Base-by-base conservation (phyloP, 805 yeast genomes). In the Yarrowia sp. region DNA sequence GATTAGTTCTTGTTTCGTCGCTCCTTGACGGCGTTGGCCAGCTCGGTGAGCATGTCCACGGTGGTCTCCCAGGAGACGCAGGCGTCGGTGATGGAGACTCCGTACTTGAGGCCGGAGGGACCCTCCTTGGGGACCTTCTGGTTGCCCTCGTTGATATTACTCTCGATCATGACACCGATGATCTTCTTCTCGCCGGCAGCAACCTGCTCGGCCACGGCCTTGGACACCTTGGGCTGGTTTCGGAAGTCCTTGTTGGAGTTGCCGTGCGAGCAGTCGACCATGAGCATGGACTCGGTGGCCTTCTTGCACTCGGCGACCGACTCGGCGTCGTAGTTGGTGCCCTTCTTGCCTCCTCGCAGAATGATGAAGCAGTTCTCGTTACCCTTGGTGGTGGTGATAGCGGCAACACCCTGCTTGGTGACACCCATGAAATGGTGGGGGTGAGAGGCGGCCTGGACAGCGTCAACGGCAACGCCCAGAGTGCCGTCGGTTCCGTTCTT, bases 231-330 rank as follows among this genome's bases (percentile, higher is more conserved):
- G 70, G 99, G 98, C 82, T 95, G 99, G 82, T 95, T 95, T 78
- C 87, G 86, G 88, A 86, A 92, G 82, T 95, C 95, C 82, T 95
- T 95, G 80, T 85, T 87, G 46, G 98, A 92, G 84, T 95, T 95
- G 75, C 97, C 99, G 81, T 95, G 99, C 58, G 98, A 93, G 82
- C 97, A 95, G 82, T 95, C 99, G 71, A 95, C 90, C 99, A 95
- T 95, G 75, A 92, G 79, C 65, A 81, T 83, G 69, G 84, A 83
- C 70, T 75, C 81, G 78, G 80, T 70, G 77, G 86, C 85, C 41
- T 78, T 82, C 82, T 92, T 89, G 72, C 96, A 95, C 48, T 84
- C 88, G 50, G 84, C 82, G 49, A 95, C 91, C n/a, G 90, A 85
- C 69, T 82, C 85, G 72, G 86, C 89, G 78, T 92, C 98, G 83